Conservation (phyloP, 352 stramenopile species). For the Phytophthora ramorum region DNA sequence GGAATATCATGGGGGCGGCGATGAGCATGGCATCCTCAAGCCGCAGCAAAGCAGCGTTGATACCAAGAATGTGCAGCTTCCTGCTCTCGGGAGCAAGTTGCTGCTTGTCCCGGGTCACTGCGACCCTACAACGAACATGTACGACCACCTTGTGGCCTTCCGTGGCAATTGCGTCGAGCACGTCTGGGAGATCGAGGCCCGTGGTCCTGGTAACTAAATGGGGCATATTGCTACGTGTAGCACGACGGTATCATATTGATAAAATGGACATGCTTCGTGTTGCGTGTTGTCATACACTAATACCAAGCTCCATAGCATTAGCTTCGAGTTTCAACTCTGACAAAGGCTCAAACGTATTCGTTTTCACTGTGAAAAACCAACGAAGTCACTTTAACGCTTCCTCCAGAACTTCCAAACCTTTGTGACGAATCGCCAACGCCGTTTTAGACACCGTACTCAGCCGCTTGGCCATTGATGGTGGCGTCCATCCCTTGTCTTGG, state of each 20-base stretch:
- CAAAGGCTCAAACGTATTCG: no score
- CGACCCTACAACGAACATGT: constrained; percentile 81
- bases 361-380: no score
- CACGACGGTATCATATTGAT: no score
- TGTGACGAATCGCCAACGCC: no score
- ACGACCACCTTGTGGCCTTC: constrained; percentile 75
- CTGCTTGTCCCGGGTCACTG: constrained; percentile 73
- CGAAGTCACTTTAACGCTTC: no score
- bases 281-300: no score
- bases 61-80: constrained; percentile 43
- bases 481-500: no score
- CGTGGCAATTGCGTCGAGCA: constrained; percentile 56
- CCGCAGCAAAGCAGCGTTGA: constrained; percentile 10
- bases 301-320: background rate
- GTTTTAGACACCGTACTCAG: no score
- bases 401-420: no score
- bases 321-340: constrained; percentile 22
- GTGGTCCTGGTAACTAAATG: constrained; percentile 63
- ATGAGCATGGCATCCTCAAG: constrained; percentile 76
- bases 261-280: no score
- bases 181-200: constrained; percentile 63
- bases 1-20: constrained; percentile 64
- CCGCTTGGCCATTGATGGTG: no score
- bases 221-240: no score
- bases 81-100: constrained; percentile 58